Evolutionary conservation across 2,329 filamentous ascomycete genomes (phyloP), one percentile per base, ranked within the genome.

Genomic region (Hawksworthiomyces lignivorus): DNA sequence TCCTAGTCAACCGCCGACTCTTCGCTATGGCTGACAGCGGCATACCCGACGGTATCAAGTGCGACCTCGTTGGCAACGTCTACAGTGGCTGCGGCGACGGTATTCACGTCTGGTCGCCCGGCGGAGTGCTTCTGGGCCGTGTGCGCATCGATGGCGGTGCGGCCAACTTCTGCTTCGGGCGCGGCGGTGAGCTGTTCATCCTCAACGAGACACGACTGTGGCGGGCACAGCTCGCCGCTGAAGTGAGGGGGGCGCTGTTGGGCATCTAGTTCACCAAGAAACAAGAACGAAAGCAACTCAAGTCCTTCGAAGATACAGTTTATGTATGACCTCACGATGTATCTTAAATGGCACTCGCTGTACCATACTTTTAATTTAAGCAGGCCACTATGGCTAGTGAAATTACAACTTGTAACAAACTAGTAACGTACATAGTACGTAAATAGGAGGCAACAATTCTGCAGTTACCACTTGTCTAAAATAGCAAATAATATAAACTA

Each of bases 21-120:
- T 78, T 79, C 48, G 67, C 73, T 4, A 69, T 67, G 48, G 64
- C 66, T 2, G 61, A 64, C 31, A 57, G 56, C 0, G 70, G 70
- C 0, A 61, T 69, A 7, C 72, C 73, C 0, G 60, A 50, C 46
- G 62, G 58, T 24, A 62, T 72, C 39, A 56, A 59, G 37, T 68
- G 64, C 42, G 67, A 70, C 48, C 33, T 48, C 4, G 40, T 52
- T 12, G 69, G 67, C 1, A 70, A 70, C 45, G 62, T 74, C 1
- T 73, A 69, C 49, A 59, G 63, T 35, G 68, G 67, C 1, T 69
- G 66, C 42, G 63, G 61, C 5, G 69, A 70, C 44, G 70, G 70
- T 12, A 55, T 75, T 21, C 64, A 70, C 44, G 60, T 73, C 3
- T 74, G 65, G 62, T 68, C 59, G 36, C 46, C 62, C 2, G 62